Percentiles rank a stretch among this genome's conserved stretches.
phyloP scores from a whole-genome alignment of 169 alveolate genomes.

The Plasmodium adleri region DNA sequence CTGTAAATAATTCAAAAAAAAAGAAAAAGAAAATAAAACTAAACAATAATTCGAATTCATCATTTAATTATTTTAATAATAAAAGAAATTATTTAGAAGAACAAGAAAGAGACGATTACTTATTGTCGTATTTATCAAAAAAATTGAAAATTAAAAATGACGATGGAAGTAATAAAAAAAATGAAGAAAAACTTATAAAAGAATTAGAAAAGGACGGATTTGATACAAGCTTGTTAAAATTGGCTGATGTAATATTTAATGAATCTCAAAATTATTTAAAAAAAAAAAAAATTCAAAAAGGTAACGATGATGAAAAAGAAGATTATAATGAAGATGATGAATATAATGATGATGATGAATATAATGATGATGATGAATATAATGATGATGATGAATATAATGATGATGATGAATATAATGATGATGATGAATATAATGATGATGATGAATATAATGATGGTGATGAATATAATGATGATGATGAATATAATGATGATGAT shows the following conservation, averaged over 20 bases:
- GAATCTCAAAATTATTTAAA: slow-evolving; percentile 48
- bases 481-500: background rate
- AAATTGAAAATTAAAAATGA: slow-evolving; percentile 48
- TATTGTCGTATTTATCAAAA: slow-evolving; percentile 77
- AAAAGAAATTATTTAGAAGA: slow-evolving; percentile 50
- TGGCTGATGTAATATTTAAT: slow-evolving; percentile 53
- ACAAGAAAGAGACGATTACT: slow-evolving; percentile 75
- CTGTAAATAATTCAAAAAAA: slow-evolving; percentile 14
- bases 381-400: background rate
- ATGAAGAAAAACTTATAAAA: slow-evolving; percentile 71
- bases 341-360: background rate
- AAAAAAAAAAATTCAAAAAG: slow-evolving; percentile 13
- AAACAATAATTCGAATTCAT: background rate
- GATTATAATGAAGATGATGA: background rate
- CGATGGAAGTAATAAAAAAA: slow-evolving; percentile 33
- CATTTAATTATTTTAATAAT: background rate
- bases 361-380: background rate
- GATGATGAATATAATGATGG: slow-evolving; percentile 19
- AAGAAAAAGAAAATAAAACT: background rate
- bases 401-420: slow-evolving; percentile 29
- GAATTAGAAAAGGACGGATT: slow-evolving; percentile 74
- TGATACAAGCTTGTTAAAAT: slow-evolving; percentile 58
- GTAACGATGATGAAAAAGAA: slow-evolving; percentile 4
- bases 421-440: background rate
- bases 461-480: slow-evolving; percentile 17